These are phyloP conservation scores for Scenedesmus sp. DNA, from an alignment of 163 green algal species.

Conservation along the genomic window DNA sequence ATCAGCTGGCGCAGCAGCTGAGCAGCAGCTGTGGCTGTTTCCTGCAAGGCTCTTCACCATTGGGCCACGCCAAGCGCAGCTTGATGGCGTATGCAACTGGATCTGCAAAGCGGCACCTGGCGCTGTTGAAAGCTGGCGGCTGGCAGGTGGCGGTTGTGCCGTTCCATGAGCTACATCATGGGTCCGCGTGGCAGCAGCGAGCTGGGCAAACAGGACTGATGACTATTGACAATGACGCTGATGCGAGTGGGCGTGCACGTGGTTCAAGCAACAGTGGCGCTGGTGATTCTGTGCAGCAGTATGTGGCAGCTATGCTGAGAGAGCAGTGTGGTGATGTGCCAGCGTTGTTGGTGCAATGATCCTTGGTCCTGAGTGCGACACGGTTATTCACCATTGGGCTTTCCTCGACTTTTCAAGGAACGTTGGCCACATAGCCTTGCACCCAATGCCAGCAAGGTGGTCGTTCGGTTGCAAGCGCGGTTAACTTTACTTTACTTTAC, in stretches of 20 bases:
- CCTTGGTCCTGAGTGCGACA: not conserved
- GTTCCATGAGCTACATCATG: slow-evolving; percentile 13
- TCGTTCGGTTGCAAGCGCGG: too few species aligned
- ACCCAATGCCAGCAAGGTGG: too few species aligned
- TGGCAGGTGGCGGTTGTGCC: slow-evolving; percentile 9
- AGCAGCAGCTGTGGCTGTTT: not conserved
- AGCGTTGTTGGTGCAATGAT: not conserved
- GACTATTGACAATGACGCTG: not conserved
- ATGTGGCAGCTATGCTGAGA: not conserved
- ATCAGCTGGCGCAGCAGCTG: not conserved
- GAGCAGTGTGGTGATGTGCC: not conserved
- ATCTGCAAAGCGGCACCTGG: slow-evolving; percentile 2
- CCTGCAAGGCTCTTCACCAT: not conserved
- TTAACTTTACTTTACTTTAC: too few species aligned
- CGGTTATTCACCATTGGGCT: too few species aligned
- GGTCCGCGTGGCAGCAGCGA: not conserved
- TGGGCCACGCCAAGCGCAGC: slow-evolving; percentile 21
- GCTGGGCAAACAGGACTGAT: not conserved
- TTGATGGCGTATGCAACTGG: slow-evolving; percentile 15
- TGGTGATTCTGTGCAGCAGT: not conserved
- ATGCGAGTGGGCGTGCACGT: too few species aligned
- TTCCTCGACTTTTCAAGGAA: too few species aligned
- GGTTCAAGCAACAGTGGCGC: not conserved
- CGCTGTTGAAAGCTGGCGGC: slow-evolving; percentile 18
- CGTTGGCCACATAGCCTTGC: too few species aligned